These are phyloP conservation scores for Dendrocalamus sinicus DNA, from an alignment of 176 grass and related monocot genomes.

Conservation along the genomic window DNA sequence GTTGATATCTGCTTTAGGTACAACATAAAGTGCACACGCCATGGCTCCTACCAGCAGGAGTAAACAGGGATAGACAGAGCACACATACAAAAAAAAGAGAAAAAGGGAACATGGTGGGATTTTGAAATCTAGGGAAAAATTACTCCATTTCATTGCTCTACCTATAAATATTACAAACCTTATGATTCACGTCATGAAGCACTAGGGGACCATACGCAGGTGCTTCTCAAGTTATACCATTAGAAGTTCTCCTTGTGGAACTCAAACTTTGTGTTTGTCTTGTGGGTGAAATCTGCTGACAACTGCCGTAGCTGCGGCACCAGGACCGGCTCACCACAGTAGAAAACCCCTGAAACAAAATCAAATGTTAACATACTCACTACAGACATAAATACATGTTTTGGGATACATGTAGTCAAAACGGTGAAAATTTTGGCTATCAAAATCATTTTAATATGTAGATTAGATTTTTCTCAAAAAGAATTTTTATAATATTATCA, in stretches of 20 bases:
- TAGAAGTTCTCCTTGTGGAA: constrained; percentile 99
- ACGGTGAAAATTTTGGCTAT: too few species aligned
- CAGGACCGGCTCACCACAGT: constrained; percentile 83
- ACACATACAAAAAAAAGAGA: not conserved
- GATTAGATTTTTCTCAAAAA: too few species aligned
- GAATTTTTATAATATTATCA: too few species aligned
- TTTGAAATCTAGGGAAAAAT: constrained; percentile 11
- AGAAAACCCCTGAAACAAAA: constrained; percentile 86
- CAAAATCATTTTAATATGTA: too few species aligned
- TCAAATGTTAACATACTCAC: constrained; percentile 22
- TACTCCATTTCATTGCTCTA: constrained; percentile 28
- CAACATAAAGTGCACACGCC: not conserved
- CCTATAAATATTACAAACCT: constrained; percentile 22
- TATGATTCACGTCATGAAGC: constrained; percentile 34
- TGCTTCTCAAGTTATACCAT: not conserved
- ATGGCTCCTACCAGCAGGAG: constrained; percentile 17
- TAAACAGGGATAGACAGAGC: not conserved
- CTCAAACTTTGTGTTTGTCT: constrained; percentile 86
- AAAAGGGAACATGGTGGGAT: not conserved
- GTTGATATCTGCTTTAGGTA: not conserved
- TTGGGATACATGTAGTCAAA: too few species aligned
- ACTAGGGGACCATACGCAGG: not conserved
- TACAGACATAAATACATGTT: too few species aligned
- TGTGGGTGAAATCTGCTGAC: constrained; percentile 88
- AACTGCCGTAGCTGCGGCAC: constrained; percentile 70